Percentiles rank a stretch among this genome's conserved stretches.
phyloP scores from a whole-genome alignment of 345 rosid species.

The Sapria himalayana region DNA sequence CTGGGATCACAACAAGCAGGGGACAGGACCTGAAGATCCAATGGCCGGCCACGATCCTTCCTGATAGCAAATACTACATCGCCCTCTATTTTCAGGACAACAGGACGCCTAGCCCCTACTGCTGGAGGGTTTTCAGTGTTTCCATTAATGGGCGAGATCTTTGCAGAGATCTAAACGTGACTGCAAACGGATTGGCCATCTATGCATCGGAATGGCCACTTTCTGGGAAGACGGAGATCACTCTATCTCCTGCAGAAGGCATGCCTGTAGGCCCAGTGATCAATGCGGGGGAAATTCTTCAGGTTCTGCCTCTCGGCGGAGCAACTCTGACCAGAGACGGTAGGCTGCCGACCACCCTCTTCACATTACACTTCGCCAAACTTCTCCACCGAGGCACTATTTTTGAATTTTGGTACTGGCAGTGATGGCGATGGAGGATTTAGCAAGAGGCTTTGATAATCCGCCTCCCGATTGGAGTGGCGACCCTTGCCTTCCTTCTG shows the following conservation, averaged over 20 bases:
- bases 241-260: slow-evolving; percentile 25
- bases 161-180: slow-evolving; percentile 34
- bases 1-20: slow-evolving; percentile 30
- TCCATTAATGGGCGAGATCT: slow-evolving; percentile 42
- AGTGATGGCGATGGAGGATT: slow-evolving; percentile 44
- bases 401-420: slow-evolving; percentile 3
- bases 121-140: slow-evolving; percentile 68
- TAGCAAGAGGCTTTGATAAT: slow-evolving; percentile 29
- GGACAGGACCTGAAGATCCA: slow-evolving; percentile 29
- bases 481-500: slow-evolving; percentile 72
- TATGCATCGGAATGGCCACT: slow-evolving; percentile 54
- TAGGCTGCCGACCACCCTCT: no score
- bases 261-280: slow-evolving; percentile 38
- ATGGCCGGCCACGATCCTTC: slow-evolving; percentile 49
- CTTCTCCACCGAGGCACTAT: no score
- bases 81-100: slow-evolving; percentile 71
- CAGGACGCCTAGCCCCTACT: slow-evolving; percentile 24
- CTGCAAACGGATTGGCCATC: slow-evolving; percentile 41
- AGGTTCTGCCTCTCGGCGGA: slow-evolving; percentile 47
- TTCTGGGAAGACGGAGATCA: slow-evolving; percentile 39
- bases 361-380: no score
- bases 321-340: slow-evolving; percentile 51
- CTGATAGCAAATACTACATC: slow-evolving; percentile 40
- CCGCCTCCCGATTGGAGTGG: slow-evolving; percentile 73
- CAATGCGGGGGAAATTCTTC: slow-evolving; percentile 67